Evolutionary conservation across 352 stramenopile genomes (phyloP).

Genomic region (Thalassiosira delicatula): DNA sequence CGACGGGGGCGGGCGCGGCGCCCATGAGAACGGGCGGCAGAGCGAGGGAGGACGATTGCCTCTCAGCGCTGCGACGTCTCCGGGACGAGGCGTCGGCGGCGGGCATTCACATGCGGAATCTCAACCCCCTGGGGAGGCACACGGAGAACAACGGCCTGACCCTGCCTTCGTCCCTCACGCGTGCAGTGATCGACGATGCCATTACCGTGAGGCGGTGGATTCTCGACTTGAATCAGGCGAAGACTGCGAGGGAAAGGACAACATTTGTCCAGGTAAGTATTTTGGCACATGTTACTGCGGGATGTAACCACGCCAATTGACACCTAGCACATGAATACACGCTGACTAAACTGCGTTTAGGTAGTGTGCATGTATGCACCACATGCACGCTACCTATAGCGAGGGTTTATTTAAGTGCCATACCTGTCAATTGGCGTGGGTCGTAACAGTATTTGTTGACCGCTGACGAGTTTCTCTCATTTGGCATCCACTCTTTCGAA

Average conservation of each 20-base stretch:
- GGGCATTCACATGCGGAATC: slow-evolving; percentile 57
- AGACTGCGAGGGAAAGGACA: slow-evolving; percentile 60
- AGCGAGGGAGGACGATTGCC: slow-evolving; percentile 45
- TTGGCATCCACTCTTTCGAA: no score
- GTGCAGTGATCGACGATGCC: slow-evolving; percentile 70
- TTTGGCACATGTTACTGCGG: no score
- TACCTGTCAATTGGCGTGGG: no score
- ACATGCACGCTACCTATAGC: no score
- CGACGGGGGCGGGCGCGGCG: background rate
- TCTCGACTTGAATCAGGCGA: slow-evolving; percentile 68
- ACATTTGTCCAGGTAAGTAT: slow-evolving; percentile 68
- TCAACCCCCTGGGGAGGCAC: slow-evolving; percentile 66
- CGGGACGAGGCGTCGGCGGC: slow-evolving; percentile 41
- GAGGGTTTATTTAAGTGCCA: no score
- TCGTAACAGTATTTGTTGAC: no score
- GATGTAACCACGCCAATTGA: no score
- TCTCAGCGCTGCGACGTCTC: slow-evolving; percentile 55
- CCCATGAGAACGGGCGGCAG: background rate
- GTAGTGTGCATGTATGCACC: no score
- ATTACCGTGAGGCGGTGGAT: slow-evolving; percentile 70
- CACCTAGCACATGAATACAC: no score
- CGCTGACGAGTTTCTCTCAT: no score
- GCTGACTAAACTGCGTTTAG: no score
- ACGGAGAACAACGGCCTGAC: slow-evolving; percentile 22
- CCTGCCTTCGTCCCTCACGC: slow-evolving; percentile 52